Evolutionary conservation across 306 rosid species (phyloP), one percentile per base, ranked within the genome.

Genomic region (Cucurbita maxima): DNA sequence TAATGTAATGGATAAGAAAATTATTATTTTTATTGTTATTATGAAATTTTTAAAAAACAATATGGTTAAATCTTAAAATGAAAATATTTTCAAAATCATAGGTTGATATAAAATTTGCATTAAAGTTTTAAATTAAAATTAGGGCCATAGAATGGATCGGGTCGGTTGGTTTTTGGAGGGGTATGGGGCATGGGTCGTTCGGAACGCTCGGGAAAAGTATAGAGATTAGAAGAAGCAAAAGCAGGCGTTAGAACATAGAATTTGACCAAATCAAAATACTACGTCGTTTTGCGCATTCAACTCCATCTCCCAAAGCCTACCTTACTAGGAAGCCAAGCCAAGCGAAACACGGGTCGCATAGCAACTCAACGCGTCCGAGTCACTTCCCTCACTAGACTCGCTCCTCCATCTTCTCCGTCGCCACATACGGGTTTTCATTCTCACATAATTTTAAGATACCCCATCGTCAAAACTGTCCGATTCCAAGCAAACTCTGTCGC

Each of bases 321-420:
- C 22, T 2, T 15, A 60, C 13, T 10, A 11, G 43, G 43, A 58
- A 58, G 64, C 47, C 4, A 58, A 12, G 38, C 38, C 5, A 34
- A n/a, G 14, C 38, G 4, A 13, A 25, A 20, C 30, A 40, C 70
- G 19, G 70, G 70, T 63, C 71, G 9, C 16, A 63, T 4, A 63
- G 15, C 71, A 63, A 68, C 56, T 45, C 56, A 68, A 48, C 73
- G 14, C 56, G 20, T 67, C 56, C 73, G 56, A 68, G 56, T 68
- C 73, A 68, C 73, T 12, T 45, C 72, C 72, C 9, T 10, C 50
- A 40, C 53, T 66, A 55, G 40, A 45, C 73, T 67, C 73, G 73
- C 56, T 45, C 57, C 40, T 56, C 5, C 73, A 45, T 45, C 56
- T 22, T 22, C 73, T 45, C 73, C 73, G 20, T 68, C 72, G n/a